A percentile compares a stretch with the other conserved stretches of the same genome.
Evolutionary conservation across 176 grass and related monocot species (phyloP).

Genomic region (Triticum urartu): DNA sequence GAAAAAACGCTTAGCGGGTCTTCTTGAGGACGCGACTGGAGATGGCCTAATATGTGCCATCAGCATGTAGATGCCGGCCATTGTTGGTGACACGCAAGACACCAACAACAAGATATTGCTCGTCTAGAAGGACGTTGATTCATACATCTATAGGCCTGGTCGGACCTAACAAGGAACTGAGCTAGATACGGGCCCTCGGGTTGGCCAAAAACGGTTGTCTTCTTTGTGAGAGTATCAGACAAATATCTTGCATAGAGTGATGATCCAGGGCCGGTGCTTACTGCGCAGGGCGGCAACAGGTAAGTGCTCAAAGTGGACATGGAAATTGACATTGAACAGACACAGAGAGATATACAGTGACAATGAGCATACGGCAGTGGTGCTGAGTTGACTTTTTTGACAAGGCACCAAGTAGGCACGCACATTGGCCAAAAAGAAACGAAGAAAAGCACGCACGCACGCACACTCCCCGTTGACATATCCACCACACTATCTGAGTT

Average conservation of each 20-base stretch:
- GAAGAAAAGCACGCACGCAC: too few relatives aligned
- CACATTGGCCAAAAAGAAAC: too few relatives aligned
- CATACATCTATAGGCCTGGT: not conserved
- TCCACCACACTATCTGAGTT: not conserved
- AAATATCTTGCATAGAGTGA: not conserved
- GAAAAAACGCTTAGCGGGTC: too few relatives aligned
- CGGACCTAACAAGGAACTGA: slow-evolving; percentile 4
- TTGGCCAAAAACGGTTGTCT: not conserved
- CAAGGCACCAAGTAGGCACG: not conserved
- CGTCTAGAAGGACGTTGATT: not conserved
- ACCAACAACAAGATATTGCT: slow-evolving; percentile 6
- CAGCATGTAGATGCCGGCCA: not conserved
- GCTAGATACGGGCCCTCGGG: not conserved
- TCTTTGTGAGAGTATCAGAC: not conserved
- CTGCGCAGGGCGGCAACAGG: not conserved
- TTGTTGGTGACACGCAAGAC: not conserved
- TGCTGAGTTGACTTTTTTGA: not conserved
- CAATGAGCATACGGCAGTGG: not conserved
- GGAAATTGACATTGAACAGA: not conserved
- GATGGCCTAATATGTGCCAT: not conserved
- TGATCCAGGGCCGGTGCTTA: not conserved
- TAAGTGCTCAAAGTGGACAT: not conserved
- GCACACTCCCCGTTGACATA: not conserved
- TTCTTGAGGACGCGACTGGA: too few relatives aligned
- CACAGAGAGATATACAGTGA: too few relatives aligned